phyloP scores from a whole-genome alignment of 148 eudicot genomes.

The Rhododendron simsii region DNA sequence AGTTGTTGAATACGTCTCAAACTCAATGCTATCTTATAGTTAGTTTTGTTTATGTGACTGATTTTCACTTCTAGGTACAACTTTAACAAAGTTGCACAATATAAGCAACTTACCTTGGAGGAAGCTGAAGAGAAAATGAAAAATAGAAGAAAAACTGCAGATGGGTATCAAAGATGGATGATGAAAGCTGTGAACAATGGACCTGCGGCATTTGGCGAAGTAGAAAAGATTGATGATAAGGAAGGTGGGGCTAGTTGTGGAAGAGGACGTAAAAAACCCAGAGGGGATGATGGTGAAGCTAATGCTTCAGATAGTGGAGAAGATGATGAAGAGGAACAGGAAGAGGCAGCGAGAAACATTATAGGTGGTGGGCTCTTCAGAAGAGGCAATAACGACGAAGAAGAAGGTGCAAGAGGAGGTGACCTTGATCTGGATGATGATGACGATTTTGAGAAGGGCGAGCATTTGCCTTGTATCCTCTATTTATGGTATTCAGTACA shows the following conservation, averaged over 20 bases:
- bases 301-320: conserved; percentile 80
- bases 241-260: conserved; percentile 49
- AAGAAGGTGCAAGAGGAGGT: conserved; percentile 83
- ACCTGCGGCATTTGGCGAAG: conserved; percentile 76
- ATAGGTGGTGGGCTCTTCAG: conserved; percentile 59
- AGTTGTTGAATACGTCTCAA: background rate
- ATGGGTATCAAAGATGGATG: conserved; percentile 96
- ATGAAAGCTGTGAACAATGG: conserved; percentile 97
- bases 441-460: conserved; percentile 92
- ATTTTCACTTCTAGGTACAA: conserved; percentile 58
- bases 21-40: background rate
- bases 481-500: background rate
- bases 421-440: conserved; percentile 84
- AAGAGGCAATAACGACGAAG: conserved; percentile 67
- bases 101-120: conserved; percentile 92
- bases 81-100: conserved; percentile 93
- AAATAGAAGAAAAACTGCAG: conserved; percentile 87
- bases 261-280: conserved; percentile 63
- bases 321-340: conserved; percentile 80
- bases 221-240: conserved; percentile 47
- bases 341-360: conserved; percentile 61
- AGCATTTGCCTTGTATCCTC: conserved; percentile 3
- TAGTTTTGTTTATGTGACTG: background rate
- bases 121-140: conserved; percentile 99
- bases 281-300: conserved; percentile 55